A percentile compares a stretch with the other conserved stretches of the same genome.
phyloP scores from a whole-genome alignment of 1,284 basidiomycete species.

The Ustilago loliicola region DNA sequence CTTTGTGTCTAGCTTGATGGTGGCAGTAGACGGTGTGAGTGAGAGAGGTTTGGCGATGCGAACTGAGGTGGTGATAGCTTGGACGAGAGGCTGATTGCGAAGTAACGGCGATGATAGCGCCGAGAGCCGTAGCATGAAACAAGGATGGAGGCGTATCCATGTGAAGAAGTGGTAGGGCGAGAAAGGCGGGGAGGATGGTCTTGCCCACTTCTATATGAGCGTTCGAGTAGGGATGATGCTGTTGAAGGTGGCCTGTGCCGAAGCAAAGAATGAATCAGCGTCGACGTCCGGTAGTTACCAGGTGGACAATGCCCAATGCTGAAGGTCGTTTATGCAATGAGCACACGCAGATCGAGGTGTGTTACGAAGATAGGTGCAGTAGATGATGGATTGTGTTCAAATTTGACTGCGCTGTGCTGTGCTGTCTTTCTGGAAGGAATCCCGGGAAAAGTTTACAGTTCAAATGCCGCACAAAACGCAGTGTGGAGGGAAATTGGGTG shows the following conservation, averaged over 20 bases:
- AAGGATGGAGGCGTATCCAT: neutral
- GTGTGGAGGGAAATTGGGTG: conserved; percentile 37
- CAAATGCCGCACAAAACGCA: neutral
- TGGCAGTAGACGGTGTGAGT: neutral
- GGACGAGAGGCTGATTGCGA: neutral
- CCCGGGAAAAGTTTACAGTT: neutral
- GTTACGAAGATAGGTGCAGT: neutral
- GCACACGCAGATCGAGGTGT: conserved; percentile 27
- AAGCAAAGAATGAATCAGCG: conserved; percentile 23
- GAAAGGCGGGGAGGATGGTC: neutral
- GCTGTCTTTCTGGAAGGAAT: neutral
- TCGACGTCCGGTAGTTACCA: neutral
- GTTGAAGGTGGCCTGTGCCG: conserved; percentile 12
- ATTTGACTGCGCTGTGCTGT: conserved; percentile 14
- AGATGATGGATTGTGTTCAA: neutral
- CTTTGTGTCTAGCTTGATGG: neutral
- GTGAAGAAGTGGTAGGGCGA: conserved; percentile 5
- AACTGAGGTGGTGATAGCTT: neutral
- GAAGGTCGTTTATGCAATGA: conserved; percentile 1
- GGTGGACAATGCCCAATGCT: neutral
- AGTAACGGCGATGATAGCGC: conserved; percentile 36
- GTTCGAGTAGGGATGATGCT: neutral
- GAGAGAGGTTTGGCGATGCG: neutral
- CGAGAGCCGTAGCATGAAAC: conserved; percentile 40
- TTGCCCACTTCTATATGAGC: neutral